phyloP scores from a whole-genome alignment of 805 yeast species.

The Starmerella apis region DNA sequence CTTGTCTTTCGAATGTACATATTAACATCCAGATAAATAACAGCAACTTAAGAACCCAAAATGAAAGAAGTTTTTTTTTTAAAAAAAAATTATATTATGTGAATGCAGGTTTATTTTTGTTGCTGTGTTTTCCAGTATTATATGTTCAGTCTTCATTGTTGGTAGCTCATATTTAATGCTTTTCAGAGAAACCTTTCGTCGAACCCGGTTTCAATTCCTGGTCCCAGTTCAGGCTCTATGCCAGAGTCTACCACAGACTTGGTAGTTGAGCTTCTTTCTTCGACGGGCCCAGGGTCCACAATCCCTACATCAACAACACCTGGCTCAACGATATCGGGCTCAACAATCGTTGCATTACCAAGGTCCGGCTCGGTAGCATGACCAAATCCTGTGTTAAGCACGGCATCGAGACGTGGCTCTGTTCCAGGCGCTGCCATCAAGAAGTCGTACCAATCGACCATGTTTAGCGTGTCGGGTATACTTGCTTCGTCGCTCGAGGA shows the following conservation, averaged over 20 bases:
- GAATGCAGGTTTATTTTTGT: too few species aligned
- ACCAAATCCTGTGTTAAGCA: background rate
- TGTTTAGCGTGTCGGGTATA: conserved; percentile 30
- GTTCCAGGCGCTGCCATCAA: conserved; percentile 18
- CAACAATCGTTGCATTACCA: background rate
- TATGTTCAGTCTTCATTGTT: too few species aligned
- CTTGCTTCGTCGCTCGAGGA: conserved; percentile 17
- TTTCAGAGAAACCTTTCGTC: background rate
- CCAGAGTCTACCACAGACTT: background rate
- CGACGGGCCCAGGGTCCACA: background rate
- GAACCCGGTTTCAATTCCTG: background rate
- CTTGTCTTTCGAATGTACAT: background rate
- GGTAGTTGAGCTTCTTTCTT: background rate
- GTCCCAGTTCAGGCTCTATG: background rate
- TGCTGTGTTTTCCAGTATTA: too few species aligned
- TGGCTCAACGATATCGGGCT: background rate
- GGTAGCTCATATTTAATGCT: too few species aligned
- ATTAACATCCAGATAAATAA: background rate
- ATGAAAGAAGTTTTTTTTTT: too few species aligned
- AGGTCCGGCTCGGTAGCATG: background rate
- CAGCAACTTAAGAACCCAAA: too few species aligned
- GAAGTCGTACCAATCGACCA: conserved; percentile 36
- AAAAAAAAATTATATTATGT: background rate
- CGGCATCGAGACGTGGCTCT: background rate
- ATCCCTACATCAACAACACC: too few species aligned